These are phyloP conservation scores for Helicocarpus griseus DNA, from an alignment of 2,329 filamentous ascomycete species.

Conservation along the genomic window DNA sequence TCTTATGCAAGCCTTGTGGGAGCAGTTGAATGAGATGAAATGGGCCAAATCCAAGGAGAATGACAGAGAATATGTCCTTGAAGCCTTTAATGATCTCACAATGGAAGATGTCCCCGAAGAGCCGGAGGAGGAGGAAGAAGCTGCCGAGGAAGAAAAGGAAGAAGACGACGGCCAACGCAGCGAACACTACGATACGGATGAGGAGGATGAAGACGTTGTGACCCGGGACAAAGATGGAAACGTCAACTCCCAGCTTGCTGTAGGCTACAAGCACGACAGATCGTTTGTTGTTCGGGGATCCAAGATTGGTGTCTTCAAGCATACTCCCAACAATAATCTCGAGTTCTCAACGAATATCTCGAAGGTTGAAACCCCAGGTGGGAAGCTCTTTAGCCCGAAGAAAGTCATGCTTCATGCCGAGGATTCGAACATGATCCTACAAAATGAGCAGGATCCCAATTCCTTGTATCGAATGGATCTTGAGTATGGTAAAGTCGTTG, in stretches of 20 bases:
- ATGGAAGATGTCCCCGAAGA: slow-evolving; percentile 68
- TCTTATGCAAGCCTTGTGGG: slow-evolving; percentile 92
- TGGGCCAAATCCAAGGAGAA: slow-evolving; percentile 89
- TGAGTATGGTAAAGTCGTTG: slow-evolving; percentile 93
- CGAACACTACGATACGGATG: slow-evolving; percentile 65
- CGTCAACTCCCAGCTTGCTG: slow-evolving; percentile 85
- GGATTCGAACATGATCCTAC: slow-evolving; percentile 80
- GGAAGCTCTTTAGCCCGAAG: slow-evolving; percentile 82
- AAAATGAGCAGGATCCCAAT: slow-evolving; percentile 74
- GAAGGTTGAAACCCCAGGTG: slow-evolving; percentile 80
- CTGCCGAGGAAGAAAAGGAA: slow-evolving; percentile 52
- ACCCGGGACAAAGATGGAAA: slow-evolving; percentile 64
- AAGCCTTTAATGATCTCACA: slow-evolving; percentile 87
- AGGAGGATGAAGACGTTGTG: slow-evolving; percentile 69
- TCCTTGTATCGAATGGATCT: slow-evolving; percentile 95
- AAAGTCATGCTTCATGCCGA: slow-evolving; percentile 95
- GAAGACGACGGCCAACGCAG: slow-evolving; percentile 57
- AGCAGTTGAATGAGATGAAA: slow-evolving; percentile 86
- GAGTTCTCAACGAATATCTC: slow-evolving; percentile 97
- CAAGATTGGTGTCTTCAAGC: slow-evolving; percentile 98
- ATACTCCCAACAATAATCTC: slow-evolving; percentile 81
- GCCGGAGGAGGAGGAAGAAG: slow-evolving; percentile 46
- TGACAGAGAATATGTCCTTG: slow-evolving; percentile 87
- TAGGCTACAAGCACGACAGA: slow-evolving; percentile 93
- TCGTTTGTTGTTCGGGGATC: slow-evolving; percentile 95